Base-by-base conservation (phyloP, 2,329 filamentous ascomycete genomes). In the Daldinia sp. region DNA sequence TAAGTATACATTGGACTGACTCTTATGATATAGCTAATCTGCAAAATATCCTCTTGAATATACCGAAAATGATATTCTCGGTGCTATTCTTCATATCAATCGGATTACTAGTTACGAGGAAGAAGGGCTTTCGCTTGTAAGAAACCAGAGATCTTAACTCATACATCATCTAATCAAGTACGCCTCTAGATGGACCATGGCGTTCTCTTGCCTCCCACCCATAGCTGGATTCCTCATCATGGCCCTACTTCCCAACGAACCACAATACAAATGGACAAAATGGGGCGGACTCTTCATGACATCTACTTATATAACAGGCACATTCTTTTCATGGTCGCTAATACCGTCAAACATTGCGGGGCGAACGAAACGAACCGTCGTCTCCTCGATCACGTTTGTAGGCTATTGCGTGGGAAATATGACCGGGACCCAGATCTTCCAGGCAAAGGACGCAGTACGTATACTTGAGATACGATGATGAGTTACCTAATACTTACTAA, bases 351-450 rank as follows among this genome's bases (percentile, higher is more conserved):
- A 84, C 70, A 78, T 82, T 0, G 82, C 81, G 3, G 83, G 83
- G 4, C 77, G 82, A 20, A 85, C 83, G 0, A 84, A 85, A 68
- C 80, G 82, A 20, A 83, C 82, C 3, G 73, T 84, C 51, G 81
- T 81, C 6, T 81, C 78, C 15, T 81, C 82, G 3, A 79, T 82
- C 48, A 82, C 82, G 0, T 83, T 85, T 53, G 75, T 83, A 5
- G 82, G 77, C 0, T 85, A 84, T 70, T 84, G 82, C 60, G 79
- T 82, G 4, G 83, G 83, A 4, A 85, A 84, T 70, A 84, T 84
- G 79, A 76, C 76, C 1, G 82, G 82, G 2, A 80, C 79, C 4
- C 82, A 84, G 70, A 83, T 85, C 55, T 85, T 84, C 77, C 78
- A 80, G 55, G 71, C 76, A 1, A 75, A 74, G 28, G 83, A 84